Evolutionary conservation across 768 basidiomycete species (phyloP).

Genomic region (Boletus tomentosulus): DNA sequence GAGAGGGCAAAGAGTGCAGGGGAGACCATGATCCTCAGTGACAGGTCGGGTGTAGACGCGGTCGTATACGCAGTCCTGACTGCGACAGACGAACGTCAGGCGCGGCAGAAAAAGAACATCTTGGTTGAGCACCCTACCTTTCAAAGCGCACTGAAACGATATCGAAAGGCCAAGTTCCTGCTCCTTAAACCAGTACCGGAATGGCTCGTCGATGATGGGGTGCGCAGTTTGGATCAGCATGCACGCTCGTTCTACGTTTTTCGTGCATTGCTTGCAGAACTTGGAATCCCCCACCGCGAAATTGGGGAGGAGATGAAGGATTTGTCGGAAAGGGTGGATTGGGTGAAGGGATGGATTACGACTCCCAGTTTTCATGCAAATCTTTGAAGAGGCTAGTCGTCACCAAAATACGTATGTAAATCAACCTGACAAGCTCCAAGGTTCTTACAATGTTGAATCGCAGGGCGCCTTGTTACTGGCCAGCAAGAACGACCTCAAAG

Average conservation of each 20-base stretch:
- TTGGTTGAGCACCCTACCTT: conserved; percentile 39
- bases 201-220: conserved; percentile 63
- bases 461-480: no score
- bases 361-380: not conserved
- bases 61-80: conserved; percentile 57
- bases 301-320: conserved; percentile 44
- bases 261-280: conserved; percentile 35
- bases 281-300: conserved; percentile 42
- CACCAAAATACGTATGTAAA: not conserved
- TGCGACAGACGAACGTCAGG: conserved; percentile 36
- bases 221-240: conserved; percentile 52
- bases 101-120: conserved; percentile 28
- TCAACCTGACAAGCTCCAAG: not conserved
- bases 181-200: conserved; percentile 52
- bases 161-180: conserved; percentile 47
- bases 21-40: conserved; percentile 44
- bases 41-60: conserved; percentile 63
- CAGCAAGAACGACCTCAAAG: conserved; percentile 1
- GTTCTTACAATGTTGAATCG: not conserved
- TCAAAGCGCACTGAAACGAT: conserved; percentile 38
- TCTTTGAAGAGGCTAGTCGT: conserved; percentile 4
- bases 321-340: conserved; percentile 27
- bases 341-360: conserved; percentile 15
- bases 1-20: conserved; percentile 11
- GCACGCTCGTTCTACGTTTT: conserved; percentile 38